Evolutionary conservation across 306 rosid species (phyloP).

Genomic region (Inga laurina): DNA sequence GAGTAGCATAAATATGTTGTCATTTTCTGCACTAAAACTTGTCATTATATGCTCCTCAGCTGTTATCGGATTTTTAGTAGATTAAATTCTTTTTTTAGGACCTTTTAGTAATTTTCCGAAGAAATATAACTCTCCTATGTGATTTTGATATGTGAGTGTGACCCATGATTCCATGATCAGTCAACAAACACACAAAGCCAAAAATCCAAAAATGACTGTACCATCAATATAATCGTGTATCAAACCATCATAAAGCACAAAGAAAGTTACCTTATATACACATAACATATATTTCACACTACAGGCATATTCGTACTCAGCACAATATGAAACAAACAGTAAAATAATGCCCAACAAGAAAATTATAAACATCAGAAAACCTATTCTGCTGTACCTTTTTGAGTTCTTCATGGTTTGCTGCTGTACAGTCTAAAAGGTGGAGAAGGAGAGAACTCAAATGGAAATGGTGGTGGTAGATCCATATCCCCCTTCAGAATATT

Average conservation of each 20-base stretch:
- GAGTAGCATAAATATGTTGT: no score
- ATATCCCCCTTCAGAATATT: slow-evolving; percentile 85
- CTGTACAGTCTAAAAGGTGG: slow-evolving; percentile 78
- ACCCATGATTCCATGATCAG: slow-evolving; percentile 17
- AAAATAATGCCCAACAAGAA: background rate
- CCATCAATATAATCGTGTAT: background rate
- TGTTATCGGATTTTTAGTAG: no score
- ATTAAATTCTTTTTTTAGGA: no score
- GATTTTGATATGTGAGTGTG: slow-evolving; percentile 46
- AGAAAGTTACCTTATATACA: slow-evolving; percentile 35
- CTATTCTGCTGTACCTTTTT: slow-evolving; percentile 51
- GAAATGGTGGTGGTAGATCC: slow-evolving; percentile 68
- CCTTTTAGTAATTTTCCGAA: no score
- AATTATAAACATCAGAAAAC: slow-evolving; percentile 23
- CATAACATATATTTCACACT: slow-evolving; percentile 36
- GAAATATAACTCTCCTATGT: slow-evolving; percentile 4
- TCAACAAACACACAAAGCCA: background rate
- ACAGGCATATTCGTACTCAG: background rate
- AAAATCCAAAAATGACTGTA: background rate
- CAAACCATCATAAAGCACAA: background rate
- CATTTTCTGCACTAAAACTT: no score
- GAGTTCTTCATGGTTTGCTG: slow-evolving; percentile 76
- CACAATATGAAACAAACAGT: background rate
- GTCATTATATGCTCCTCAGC: no score
- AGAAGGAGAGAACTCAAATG: slow-evolving; percentile 88